Evolutionary conservation across 148 eudicot species (phyloP), one percentile per base, ranked within the genome.

Genomic region (Spergularia bocconei): DNA sequence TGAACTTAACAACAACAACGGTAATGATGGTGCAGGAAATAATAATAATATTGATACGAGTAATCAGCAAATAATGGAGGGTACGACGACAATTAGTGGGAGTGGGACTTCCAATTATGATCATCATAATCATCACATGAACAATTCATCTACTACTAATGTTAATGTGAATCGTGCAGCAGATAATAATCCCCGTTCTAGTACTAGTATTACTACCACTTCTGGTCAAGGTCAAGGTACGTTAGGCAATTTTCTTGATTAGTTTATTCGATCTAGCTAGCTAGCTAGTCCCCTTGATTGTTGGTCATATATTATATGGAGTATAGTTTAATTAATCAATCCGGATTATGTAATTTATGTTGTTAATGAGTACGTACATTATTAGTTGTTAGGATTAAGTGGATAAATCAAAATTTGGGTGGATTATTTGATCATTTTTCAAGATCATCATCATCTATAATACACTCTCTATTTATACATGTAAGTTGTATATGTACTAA

Each of bases 201-300:
- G 10, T 44, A 9, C 10, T 41, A 6, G 47, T 6, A 1, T 8
- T 44, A 44, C 59, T 48, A 7, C 56, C 5, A 11, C 20, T 74
- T 41, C 9, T 63, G 59, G 13, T 71, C 80, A 72, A 78, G 59
- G 13, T 71, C 80, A 72, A 78, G 80, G 80, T 78, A 78, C 75
- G 76, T 78, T 77, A 44, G 80, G 80, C 66, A 64, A 72, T 55
- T 78, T 78, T 20, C 65, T 71, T 64, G 71, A 53, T 55, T 72
- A 72, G 56, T 63, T 16, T 38, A 2, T 17, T 6, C 10, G 0
- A 10, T 67, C 41, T 48, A 5, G 0, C 2, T 39, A 66, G 16
- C 12, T 59, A 41, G 0, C 13, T 58, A 15, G 12, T 63, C 47
- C 47, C 19, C 69, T 65, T 64, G 1, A 57, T 17, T 57, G 23